A percentile compares a stretch with the other conserved stretches of the same genome.
These are phyloP conservation scores for Crucihimalaya himalaica DNA, from an alignment of 345 rosid species.

Conservation along the genomic window DNA sequence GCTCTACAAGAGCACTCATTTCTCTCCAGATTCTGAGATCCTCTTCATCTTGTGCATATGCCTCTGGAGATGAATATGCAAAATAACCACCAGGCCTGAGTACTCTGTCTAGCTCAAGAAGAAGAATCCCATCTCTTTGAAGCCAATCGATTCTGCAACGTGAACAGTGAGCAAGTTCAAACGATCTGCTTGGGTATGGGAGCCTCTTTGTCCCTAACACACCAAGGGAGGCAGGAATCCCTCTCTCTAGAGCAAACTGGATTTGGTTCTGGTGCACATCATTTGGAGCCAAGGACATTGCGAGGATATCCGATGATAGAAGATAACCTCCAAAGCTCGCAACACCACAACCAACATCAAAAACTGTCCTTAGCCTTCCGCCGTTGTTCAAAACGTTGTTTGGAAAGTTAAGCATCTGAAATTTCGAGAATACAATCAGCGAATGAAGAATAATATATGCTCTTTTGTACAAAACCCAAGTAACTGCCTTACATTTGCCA, in stretches of 20 bases:
- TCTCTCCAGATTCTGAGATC: conserved; percentile 86
- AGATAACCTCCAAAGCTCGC: conserved; percentile 96
- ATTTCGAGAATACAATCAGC: conserved; percentile 16
- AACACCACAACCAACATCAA: conserved; percentile 96
- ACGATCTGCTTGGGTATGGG: conserved; percentile 96
- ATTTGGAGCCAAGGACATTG: conserved; percentile 91
- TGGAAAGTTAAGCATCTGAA: conserved; percentile 87
- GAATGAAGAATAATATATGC: not conserved
- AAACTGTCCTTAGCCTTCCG: conserved; percentile 73
- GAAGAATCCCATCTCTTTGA: conserved; percentile 88
- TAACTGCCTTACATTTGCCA: conserved; percentile 73
- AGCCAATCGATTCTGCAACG: conserved; percentile 97
- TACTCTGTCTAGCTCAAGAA: conserved; percentile 86
- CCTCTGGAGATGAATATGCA: conserved; percentile 96
- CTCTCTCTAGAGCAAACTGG: conserved; percentile 96
- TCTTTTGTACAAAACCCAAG: not conserved
- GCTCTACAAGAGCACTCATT: conserved; percentile 85
- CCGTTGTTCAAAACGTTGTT: conserved; percentile 62
- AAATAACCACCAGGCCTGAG: conserved; percentile 95
- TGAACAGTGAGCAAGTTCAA: conserved; percentile 92
- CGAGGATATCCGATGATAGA: conserved; percentile 66
- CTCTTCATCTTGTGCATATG: conserved; percentile 94
- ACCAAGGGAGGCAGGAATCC: conserved; percentile 95
- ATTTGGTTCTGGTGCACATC: conserved; percentile 98
- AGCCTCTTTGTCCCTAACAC: conserved; percentile 90